These are phyloP conservation scores for Angomonas desouzai DNA, from an alignment of 208 protist genomes.

Conservation along the genomic window DNA sequence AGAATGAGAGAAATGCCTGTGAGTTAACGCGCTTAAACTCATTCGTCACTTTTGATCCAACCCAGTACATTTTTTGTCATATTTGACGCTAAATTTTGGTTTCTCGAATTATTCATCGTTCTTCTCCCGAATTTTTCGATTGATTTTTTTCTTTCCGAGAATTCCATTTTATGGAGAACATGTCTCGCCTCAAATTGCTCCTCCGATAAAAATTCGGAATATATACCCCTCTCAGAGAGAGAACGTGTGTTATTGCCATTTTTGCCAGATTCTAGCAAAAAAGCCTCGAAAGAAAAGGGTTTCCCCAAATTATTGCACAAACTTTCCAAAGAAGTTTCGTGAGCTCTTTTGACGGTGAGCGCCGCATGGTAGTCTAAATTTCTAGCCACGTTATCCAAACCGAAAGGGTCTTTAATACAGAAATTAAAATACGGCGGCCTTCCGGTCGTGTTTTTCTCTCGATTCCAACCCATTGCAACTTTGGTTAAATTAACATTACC, in stretches of 20 bases:
- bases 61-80: constrained; percentile 82
- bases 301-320: constrained; percentile 50
- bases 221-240: constrained; percentile 64
- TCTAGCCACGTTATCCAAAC: constrained; percentile 83
- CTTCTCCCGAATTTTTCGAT: constrained; percentile 68
- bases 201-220: constrained; percentile 42
- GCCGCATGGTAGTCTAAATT: constrained; percentile 70
- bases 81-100: constrained; percentile 61
- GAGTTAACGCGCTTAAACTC: background rate
- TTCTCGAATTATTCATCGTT: constrained; percentile 47
- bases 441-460: constrained; percentile 20
- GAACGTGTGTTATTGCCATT: constrained; percentile 36
- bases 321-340: constrained; percentile 31
- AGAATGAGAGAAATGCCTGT: background rate
- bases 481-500: constrained; percentile 73
- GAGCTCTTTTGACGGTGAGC: constrained; percentile 53
- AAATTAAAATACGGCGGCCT: constrained; percentile 85
- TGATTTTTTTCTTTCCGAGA: constrained; percentile 58
- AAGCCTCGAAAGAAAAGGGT: constrained; percentile 34
- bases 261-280: constrained; percentile 43
- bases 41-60: constrained; percentile 51
- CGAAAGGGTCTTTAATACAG: constrained; percentile 87
- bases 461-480: constrained; percentile 74
- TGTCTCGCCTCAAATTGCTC: constrained; percentile 81
- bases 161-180: constrained; percentile 69